Percentiles rank a stretch among this genome's conserved stretches.
Conservation (phyloP, 805 yeast species). For the Candida coquimbonensis region DNA sequence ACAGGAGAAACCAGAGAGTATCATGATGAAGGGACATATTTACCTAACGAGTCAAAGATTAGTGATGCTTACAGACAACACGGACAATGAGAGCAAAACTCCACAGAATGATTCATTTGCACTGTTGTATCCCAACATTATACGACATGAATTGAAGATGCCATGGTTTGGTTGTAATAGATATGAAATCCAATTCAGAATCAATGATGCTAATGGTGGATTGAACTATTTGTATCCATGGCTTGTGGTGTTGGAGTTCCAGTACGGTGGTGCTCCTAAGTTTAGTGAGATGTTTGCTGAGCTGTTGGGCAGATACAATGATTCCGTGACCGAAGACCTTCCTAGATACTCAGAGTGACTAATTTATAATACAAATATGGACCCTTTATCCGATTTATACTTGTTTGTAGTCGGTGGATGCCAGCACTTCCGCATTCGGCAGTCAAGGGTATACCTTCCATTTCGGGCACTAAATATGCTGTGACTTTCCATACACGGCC, state of each 20-base stretch:
- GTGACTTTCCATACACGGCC: background rate
- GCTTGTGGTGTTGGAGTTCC: slow-evolving; percentile 32
- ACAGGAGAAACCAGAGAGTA: slow-evolving; percentile 18
- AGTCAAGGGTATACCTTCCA: background rate
- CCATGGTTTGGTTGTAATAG: slow-evolving; percentile 52
- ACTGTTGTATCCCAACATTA: slow-evolving; percentile 26
- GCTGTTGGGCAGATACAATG: slow-evolving; percentile 28
- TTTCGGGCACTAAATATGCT: background rate
- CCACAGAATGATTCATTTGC: slow-evolving; percentile 28
- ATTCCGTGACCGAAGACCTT: slow-evolving; percentile 31
- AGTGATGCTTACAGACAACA: slow-evolving; percentile 25
- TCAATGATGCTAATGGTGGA: slow-evolving; percentile 26
- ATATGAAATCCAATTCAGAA: slow-evolving; percentile 37
- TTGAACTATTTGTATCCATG: slow-evolving; percentile 32
- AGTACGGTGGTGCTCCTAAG: slow-evolving; percentile 41
- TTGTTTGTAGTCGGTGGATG: too few relatives aligned
- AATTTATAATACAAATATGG: too few relatives aligned
- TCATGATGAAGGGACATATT: slow-evolving; percentile 27
- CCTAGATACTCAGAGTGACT: slow-evolving; percentile 31
- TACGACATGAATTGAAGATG: slow-evolving; percentile 33
- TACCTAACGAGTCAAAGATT: slow-evolving; percentile 37
- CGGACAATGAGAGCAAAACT: background rate
- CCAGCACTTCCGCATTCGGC: slow-evolving; percentile 2
- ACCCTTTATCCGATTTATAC: too few relatives aligned
- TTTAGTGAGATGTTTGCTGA: slow-evolving; percentile 31